phyloP scores from a whole-genome alignment of 306 rosid species.

The Pyrus communis region DNA sequence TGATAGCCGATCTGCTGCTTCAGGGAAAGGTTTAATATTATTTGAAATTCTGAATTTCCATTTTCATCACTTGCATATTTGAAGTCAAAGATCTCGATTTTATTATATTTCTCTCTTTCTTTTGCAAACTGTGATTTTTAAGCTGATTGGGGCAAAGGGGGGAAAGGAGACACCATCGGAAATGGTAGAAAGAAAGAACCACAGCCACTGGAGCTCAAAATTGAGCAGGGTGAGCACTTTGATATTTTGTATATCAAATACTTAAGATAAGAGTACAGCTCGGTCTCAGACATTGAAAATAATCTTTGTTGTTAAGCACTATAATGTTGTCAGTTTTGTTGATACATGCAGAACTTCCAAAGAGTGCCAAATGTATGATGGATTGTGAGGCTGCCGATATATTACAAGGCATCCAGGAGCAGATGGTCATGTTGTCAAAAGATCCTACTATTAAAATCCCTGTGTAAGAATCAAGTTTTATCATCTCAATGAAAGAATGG shows the following conservation, averaged over 20 bases:
- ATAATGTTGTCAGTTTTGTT: neutral
- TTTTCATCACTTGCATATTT: neutral
- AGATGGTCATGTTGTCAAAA: conserved; percentile 57
- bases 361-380: conserved; percentile 62
- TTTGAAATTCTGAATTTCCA: conserved; percentile 2
- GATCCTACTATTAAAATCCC: conserved; percentile 75
- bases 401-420: conserved; percentile 65
- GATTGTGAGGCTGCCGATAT: conserved; percentile 73
- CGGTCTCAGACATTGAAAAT: neutral
- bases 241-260: neutral
- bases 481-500: conserved; percentile 6
- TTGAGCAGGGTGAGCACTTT: conserved; percentile 53
- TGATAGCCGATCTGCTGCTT: conserved; percentile 30
- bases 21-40: conserved; percentile 29
- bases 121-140: conserved; percentile 13
- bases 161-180: conserved; percentile 49
- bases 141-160: conserved; percentile 39
- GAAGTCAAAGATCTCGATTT: neutral
- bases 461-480: conserved; percentile 33
- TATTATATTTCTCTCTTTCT: conserved; percentile 1
- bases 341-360: conserved; percentile 59
- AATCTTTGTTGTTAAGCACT: neutral
- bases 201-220: conserved; percentile 39
- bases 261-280: neutral
- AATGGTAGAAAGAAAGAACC: conserved; percentile 45